These are phyloP conservation scores for Podaxis sp. DNA, from an alignment of 768 basidiomycete genomes.

Conservation along the genomic window DNA sequence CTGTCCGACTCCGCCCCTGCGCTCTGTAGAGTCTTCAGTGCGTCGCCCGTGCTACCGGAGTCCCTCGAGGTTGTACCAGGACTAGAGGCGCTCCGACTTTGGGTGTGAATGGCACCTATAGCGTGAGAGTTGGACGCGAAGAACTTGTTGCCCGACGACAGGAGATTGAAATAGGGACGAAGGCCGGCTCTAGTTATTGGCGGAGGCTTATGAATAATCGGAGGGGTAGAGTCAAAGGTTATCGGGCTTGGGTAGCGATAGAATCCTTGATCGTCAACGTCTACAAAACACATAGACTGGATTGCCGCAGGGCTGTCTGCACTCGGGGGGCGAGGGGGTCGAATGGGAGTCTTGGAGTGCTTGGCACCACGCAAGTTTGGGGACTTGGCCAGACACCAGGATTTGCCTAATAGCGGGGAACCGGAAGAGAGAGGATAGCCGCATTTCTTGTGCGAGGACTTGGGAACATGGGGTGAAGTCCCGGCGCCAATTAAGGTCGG, in stretches of 20 bases:
- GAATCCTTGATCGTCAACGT: conserved; percentile 6
- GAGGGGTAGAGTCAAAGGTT: background rate
- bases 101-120: background rate
- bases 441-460: background rate
- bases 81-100: background rate
- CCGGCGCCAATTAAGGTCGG: conserved; percentile 6
- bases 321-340: conserved; percentile 17
- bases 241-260: conserved; percentile 9
- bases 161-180: background rate
- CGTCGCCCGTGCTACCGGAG: background rate
- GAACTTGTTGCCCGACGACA: background rate
- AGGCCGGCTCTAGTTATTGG: background rate
- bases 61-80: background rate
- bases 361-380: background rate
- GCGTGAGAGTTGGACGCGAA: background rate
- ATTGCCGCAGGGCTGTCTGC: conserved; percentile 16
- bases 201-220: background rate
- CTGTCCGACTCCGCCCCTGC: background rate
- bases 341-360: background rate
- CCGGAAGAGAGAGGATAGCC: background rate
- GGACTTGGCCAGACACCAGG: too few relatives aligned
- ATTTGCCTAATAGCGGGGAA: background rate
- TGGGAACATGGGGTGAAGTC: conserved; percentile 10
- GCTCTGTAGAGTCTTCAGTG: background rate
- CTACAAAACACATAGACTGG: conserved; percentile 7